Base-by-base conservation (phyloP, 371 early-diverging fungal genomes). In the Funneliformis caledonium region DNA sequence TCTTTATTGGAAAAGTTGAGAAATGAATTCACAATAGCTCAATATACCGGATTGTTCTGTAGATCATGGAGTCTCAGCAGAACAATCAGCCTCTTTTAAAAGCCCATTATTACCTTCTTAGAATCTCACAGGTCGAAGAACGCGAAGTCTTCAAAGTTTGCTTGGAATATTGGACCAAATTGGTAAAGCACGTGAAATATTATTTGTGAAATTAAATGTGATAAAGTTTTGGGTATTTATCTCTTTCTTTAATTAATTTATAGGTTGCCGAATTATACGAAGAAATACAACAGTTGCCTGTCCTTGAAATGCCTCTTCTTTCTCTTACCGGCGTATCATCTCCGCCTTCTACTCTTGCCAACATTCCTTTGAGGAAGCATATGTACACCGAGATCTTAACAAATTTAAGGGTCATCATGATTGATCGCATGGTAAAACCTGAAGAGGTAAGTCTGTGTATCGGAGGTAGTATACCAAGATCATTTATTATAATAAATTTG, bases 101-200 rank as follows among this genome's bases (percentile, higher is more conserved):
- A 73, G 97, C 95, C 31, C 98, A 98, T 84, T 90, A 88, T 72
- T 98, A 97, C 82, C 87, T 99, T 50, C 88, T 98, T 82, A 91
- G 92, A 75, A 95, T 98, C 56, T 96, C 98, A 4, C 88, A 89
- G 67, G 96, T 98, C 14, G 92, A 96, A 65, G 99, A 98, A 83
- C 93, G 97, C 67, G 99, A 99, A 84, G 89, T 98, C 59, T 98
- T 98, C 92, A 98, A 98, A 90, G 94, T 96, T 65, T 97, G 98
- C 84, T 87, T 99, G 68, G 99, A 98, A 86, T 98, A 98, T 86
- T 98, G 98, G 98, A 89, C 92, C 56, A 92, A 94, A 78, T 86
- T 98, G 83, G 98, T 94, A 82, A 86, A 37, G 19, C 4, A 42
- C 9, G 14, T 7, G 16, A 70, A 70, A 31, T 62, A 4, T 61